Evolutionary conservation across 1,284 basidiomycete genomes (phyloP).

Genomic region (Singerocomus inundabilis): DNA sequence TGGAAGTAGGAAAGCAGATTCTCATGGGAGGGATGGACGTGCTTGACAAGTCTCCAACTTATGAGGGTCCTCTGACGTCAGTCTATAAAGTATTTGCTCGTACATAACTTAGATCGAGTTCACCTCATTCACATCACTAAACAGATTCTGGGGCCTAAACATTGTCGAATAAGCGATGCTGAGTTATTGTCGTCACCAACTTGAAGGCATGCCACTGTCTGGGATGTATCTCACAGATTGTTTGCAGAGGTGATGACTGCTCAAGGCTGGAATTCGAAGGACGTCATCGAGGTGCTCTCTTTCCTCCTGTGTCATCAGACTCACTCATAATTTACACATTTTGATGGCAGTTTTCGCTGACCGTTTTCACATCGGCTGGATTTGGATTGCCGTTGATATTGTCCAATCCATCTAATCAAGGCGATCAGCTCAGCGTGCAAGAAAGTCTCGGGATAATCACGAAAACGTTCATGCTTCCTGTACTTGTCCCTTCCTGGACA

Average conservation of each 20-base stretch:
- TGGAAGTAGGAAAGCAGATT: too few species aligned
- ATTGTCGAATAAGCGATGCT: too few species aligned
- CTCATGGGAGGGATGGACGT: too few species aligned
- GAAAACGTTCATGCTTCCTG: constrained; percentile 28
- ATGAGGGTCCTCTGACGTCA: not conserved
- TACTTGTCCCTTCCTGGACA: constrained; percentile 37
- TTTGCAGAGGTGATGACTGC: too few species aligned
- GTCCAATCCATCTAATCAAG: constrained; percentile 33
- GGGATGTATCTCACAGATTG: too few species aligned
- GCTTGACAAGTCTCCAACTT: not conserved
- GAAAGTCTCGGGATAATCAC: constrained; percentile 42
- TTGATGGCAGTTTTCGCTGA: too few species aligned
- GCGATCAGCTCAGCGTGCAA: constrained; percentile 42
- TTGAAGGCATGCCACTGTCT: too few species aligned
- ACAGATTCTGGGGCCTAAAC: constrained; percentile 2
- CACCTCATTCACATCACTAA: not conserved
- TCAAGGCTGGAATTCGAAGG: too few species aligned
- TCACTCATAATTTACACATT: too few species aligned
- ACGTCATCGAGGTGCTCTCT: constrained; percentile 40
- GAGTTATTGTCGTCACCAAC: too few species aligned
- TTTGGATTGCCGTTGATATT: constrained; percentile 51
- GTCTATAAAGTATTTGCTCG: not conserved
- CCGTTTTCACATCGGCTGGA: constrained; percentile 50
- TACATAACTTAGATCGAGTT: not conserved
- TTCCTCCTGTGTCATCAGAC: rapidly evolving